Evolutionary conservation across 805 yeast species (phyloP).

Genomic region (Barnettozyma vustinii): DNA sequence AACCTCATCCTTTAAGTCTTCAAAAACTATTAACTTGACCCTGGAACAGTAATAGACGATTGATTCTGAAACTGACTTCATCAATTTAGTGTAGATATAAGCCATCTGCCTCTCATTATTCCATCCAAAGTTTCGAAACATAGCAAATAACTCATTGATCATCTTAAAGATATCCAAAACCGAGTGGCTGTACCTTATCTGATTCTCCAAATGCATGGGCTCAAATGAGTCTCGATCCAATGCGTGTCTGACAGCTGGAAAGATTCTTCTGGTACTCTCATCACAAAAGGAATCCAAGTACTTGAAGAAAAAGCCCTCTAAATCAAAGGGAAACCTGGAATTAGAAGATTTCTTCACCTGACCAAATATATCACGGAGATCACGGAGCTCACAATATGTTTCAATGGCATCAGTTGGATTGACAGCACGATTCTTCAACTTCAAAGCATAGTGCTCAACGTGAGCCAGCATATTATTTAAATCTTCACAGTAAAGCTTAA

Average conservation of each 20-base stretch:
- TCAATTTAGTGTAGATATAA: conserved; percentile 50
- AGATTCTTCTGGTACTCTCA: conserved; percentile 40
- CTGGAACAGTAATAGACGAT: conserved; percentile 44
- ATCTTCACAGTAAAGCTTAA: conserved; percentile 50
- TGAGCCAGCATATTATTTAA: conserved; percentile 45
- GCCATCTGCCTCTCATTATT: conserved; percentile 56
- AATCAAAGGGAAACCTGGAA: conserved; percentile 41
- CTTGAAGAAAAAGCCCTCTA: conserved; percentile 52
- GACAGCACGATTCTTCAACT: conserved; percentile 27
- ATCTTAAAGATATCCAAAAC: conserved; percentile 63
- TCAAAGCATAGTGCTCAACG: conserved; percentile 35
- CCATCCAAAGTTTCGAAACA: conserved; percentile 66
- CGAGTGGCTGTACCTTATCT: conserved; percentile 47
- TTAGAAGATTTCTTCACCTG: conserved; percentile 38
- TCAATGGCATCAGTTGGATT: conserved; percentile 53
- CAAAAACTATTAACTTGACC: conserved; percentile 31
- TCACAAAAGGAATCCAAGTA: conserved; percentile 37
- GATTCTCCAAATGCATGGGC: conserved; percentile 41
- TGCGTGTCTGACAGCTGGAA: conserved; percentile 47
- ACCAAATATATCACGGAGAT: conserved; percentile 44
- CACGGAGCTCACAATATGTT: conserved; percentile 47
- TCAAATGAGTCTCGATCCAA: conserved; percentile 52
- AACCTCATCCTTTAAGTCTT: conserved; percentile 33
- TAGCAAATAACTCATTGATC: conserved; percentile 48
- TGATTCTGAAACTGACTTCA: conserved; percentile 60